Evolutionary conservation across 2,329 filamentous ascomycete species (phyloP).

Genomic region (Meredithiella fracta): DNA sequence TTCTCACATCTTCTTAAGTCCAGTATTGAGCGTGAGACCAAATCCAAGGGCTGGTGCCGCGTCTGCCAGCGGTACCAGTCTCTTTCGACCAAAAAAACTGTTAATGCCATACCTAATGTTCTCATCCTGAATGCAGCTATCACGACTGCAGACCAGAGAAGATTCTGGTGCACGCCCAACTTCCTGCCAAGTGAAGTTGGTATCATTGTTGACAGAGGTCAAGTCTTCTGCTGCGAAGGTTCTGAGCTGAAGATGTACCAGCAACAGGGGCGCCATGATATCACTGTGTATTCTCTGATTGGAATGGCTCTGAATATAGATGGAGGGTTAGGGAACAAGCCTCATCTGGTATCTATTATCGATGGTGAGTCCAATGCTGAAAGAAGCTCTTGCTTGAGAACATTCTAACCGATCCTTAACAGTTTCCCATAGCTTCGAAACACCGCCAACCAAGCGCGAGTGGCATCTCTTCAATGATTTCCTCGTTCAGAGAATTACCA

Average conservation of each 20-base stretch:
- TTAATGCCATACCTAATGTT: constrained; percentile 69
- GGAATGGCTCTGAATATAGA: constrained; percentile 85
- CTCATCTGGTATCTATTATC: constrained; percentile 79
- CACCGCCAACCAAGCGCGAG: constrained; percentile 43
- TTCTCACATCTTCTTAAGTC: constrained; percentile 89
- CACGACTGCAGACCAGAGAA: constrained; percentile 52
- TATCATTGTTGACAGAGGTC: constrained; percentile 75
- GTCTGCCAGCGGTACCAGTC: constrained; percentile 83
- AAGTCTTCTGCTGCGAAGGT: constrained; percentile 89
- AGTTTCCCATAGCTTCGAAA: constrained; percentile 13
- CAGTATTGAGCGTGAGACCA: constrained; percentile 77
- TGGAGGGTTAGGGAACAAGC: constrained; percentile 58
- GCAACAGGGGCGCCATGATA: constrained; percentile 61
- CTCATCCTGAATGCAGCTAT: constrained; percentile 75
- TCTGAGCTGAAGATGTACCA: constrained; percentile 70
- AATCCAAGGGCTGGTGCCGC: constrained; percentile 83
- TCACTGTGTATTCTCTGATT: constrained; percentile 80
- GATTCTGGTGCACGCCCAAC: constrained; percentile 74
- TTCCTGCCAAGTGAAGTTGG: constrained; percentile 93
- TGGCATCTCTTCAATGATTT: constrained; percentile 99
- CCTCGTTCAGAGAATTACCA: constrained; percentile 57
- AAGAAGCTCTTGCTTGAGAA: no score
- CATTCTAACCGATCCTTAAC: no score
- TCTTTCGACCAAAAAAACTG: constrained; percentile 67
- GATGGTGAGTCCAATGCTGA: constrained; percentile 56